Evolutionary conservation across 2,329 filamentous ascomycete species (phyloP).

Genomic region (Lachnellula suecica): DNA sequence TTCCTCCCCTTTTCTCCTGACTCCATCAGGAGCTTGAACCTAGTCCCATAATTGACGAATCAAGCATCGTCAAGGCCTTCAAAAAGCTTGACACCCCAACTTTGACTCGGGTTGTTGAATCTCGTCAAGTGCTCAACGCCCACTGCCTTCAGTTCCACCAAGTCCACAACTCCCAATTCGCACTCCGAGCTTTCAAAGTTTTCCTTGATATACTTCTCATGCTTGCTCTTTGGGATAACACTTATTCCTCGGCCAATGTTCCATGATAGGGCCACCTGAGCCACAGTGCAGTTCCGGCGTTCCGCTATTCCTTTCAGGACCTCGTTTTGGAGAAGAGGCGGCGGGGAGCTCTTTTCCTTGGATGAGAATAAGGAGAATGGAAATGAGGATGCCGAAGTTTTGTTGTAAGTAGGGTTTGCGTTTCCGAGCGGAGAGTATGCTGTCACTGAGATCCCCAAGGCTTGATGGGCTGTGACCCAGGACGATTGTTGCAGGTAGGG

Average conservation of each 20-base stretch:
- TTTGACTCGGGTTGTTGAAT: constrained; percentile 31
- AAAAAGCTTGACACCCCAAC: constrained; percentile 35
- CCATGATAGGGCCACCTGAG: constrained; percentile 49
- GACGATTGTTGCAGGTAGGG: constrained; percentile 66
- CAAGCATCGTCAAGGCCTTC: constrained; percentile 11
- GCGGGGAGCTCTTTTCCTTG: constrained; percentile 10
- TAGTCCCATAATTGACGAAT: too few species aligned
- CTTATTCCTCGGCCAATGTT: constrained; percentile 44
- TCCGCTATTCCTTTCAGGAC: constrained; percentile 40
- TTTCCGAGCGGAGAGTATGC: constrained; percentile 39
- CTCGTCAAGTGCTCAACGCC: constrained; percentile 32
- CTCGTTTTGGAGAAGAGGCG: constrained; percentile 39
- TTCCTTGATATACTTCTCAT: constrained; percentile 41
- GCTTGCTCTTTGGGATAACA: constrained; percentile 51
- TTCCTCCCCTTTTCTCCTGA: too few species aligned
- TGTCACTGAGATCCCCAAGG: constrained; percentile 33
- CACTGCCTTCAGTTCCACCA: constrained; percentile 35
- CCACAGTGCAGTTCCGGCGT: constrained; percentile 40
- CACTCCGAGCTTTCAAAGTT: constrained; percentile 51
- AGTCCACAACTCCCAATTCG: constrained; percentile 34
- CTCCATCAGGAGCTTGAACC: too few species aligned
- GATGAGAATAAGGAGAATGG: background rate
- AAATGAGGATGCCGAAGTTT: constrained; percentile 2
- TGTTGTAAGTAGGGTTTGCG: constrained; percentile 46
- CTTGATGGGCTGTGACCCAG: constrained; percentile 25